A percentile compares a stretch with the other conserved stretches of the same genome.
Conservation (phyloP, 1,284 basidiomycete genomes). For the Puccinia sorghi region DNA sequence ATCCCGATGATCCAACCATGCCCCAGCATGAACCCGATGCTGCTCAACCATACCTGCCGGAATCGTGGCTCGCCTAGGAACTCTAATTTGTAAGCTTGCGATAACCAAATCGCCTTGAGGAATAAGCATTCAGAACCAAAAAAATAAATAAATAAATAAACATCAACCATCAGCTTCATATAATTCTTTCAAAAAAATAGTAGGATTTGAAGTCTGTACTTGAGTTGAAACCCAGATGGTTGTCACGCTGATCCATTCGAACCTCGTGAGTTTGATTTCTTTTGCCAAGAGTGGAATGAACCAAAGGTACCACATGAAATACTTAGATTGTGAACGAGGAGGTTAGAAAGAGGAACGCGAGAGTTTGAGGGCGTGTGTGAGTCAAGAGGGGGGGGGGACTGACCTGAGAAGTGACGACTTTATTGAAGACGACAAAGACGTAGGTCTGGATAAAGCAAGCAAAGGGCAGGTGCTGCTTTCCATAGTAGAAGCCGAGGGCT, state of each 20-base stretch:
- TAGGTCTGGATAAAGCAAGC: constrained; percentile 90
- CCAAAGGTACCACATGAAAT: constrained; percentile 96
- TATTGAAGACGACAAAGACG: constrained; percentile 91
- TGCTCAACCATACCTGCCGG: constrained; percentile 71
- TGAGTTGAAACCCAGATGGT: constrained; percentile 74
- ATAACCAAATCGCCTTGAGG: constrained; percentile 73
- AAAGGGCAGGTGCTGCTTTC: constrained; percentile 68
- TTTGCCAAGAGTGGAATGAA: constrained; percentile 76
- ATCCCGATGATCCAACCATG: constrained; percentile 60
- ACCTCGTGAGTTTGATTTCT: constrained; percentile 65
- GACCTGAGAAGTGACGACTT: constrained; percentile 96
- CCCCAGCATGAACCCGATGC: constrained; percentile 71
- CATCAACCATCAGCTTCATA: no score
- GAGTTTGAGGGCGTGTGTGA: neutral
- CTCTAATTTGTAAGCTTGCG: constrained; percentile 82
- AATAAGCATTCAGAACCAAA: neutral
- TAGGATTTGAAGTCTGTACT: constrained; percentile 55
- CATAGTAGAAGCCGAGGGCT: constrained; percentile 69
- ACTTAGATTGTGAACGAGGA: constrained; percentile 64
- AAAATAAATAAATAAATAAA: no score
- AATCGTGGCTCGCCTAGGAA: constrained; percentile 76
- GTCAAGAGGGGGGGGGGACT: constrained; percentile 55
- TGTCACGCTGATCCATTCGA: constrained; percentile 61
- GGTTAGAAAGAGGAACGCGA: neutral
- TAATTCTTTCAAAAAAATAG: no score